phyloP scores from a whole-genome alignment of 176 grass and related monocot species.

The Zoysia pacifica region DNA sequence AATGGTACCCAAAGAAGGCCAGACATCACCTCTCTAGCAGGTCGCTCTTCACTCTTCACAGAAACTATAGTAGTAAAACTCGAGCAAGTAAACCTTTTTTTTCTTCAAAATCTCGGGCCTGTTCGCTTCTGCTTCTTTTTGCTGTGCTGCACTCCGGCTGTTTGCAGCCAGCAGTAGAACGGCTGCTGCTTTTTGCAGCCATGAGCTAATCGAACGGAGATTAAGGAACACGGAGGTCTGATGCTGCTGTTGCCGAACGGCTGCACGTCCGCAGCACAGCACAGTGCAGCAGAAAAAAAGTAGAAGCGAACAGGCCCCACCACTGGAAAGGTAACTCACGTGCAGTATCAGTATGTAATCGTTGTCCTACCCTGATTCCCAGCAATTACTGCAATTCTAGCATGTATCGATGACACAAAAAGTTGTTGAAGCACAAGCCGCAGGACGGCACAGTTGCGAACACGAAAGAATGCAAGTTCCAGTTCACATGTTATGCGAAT shows the following conservation, averaged over 20 bases:
- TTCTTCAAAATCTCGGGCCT: slow-evolving; percentile 16
- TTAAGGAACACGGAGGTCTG: no score
- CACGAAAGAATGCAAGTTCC: slow-evolving; percentile 38
- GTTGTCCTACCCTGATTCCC: slow-evolving; percentile 37
- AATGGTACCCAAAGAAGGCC: background rate
- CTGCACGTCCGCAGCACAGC: no score
- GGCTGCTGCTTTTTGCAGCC: no score
- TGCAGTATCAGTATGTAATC: slow-evolving; percentile 42
- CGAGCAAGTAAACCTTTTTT: background rate
- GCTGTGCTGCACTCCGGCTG: no score
- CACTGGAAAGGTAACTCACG: slow-evolving; percentile 17
- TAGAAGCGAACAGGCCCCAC: no score
- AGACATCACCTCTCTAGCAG: background rate
- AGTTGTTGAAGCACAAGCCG: background rate
- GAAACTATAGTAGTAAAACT: background rate
- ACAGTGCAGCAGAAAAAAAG: no score
- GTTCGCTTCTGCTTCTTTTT: no score
- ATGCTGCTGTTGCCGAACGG: no score
- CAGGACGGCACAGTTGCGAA: slow-evolving; percentile 29
- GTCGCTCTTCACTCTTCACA: background rate
- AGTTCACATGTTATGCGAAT: slow-evolving; percentile 33
- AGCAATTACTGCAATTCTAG: slow-evolving; percentile 37
- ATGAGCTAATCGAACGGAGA: no score
- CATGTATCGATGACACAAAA: slow-evolving; percentile 40
- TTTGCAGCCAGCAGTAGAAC: no score